phyloP scores from a whole-genome alignment of 371 early-diverging fungal genomes.

The Circinella umbellata region DNA sequence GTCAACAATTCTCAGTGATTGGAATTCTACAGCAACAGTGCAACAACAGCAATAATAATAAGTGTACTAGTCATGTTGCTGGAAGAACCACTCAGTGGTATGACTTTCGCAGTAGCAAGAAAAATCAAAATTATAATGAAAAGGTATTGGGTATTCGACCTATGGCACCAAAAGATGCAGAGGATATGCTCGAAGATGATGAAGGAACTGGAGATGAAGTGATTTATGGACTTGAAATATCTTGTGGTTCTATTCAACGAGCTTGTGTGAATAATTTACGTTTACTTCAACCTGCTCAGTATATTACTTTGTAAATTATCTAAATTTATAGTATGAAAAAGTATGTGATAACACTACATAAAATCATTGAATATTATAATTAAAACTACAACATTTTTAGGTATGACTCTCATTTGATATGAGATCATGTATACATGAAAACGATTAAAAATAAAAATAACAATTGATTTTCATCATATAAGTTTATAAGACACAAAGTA shows the following conservation, averaged over 20 bases:
- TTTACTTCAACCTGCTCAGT: neutral
- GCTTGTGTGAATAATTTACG: neutral
- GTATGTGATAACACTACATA: too few species aligned
- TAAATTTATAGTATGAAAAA: too few species aligned
- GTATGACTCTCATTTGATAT: too few species aligned
- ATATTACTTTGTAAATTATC: too few species aligned
- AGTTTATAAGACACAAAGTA: too few species aligned
- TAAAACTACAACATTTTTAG: too few species aligned
- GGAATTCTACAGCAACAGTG: neutral
- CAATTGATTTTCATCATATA: too few species aligned
- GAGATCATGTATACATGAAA: too few species aligned
- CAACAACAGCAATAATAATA: neutral
- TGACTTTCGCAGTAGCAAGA: neutral
- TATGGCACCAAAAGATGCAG: neutral
- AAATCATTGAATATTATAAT: too few species aligned
- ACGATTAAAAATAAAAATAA: too few species aligned
- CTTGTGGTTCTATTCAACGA: neutral
- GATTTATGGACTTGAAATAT: neutral
- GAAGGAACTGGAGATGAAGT: neutral
- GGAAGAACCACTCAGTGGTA: slow-evolving; percentile 1
- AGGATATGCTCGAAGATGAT: slow-evolving; percentile 1
- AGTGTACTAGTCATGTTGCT: too few species aligned
- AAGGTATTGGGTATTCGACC: slow-evolving; percentile 7
- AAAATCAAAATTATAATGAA: neutral
- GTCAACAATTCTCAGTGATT: slow-evolving; percentile 6